Evolutionary conservation across 371 early-diverging fungal genomes (phyloP), one percentile per base, ranked within the genome.

Genomic region (Rhizomucor miehei): DNA sequence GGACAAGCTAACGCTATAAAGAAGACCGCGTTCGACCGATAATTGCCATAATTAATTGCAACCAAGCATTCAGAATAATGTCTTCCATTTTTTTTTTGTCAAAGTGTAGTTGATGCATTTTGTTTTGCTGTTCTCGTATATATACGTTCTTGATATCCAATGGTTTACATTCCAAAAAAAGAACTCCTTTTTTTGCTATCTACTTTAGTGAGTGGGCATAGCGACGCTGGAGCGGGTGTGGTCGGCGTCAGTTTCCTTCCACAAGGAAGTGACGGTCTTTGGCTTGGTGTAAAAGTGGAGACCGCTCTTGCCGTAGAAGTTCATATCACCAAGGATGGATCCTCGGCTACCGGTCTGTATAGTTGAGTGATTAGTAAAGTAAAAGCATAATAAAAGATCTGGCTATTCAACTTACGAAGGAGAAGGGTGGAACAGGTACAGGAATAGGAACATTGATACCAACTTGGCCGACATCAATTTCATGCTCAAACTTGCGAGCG

Each of bases 381-480:
- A 1, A 45, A 39, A 55, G 41, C 20, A 43, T 34, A 5, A 44
- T 51, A 16, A 51, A 44, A 16, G 52, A 9, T 21, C 4, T 19
- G 2, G 45, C 14, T 23, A 29, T 5, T 29, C 29, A 5, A 67
- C 67, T 62, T 67, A 64, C 64, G 79, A 93, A 90, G 47, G 93
- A 89, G 82, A 98, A 98, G 89, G 95, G 94, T 53, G 98, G 98
- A 59, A 98, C 81, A 13, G 98, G 98, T 11, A 98, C 98, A 12
- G 98, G 98, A 49, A 93, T 93, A n/a, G 93, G 92, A 20, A 92
- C 91, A 60, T 93, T 93, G 71, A 93, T 87, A 50, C 92, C 89
- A 12, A 92, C 83, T 77, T 97, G 96, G 19, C 98, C 98, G 23
- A 90, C 94, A 68, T 94, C 94, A 54, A 95, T 86, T 59, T 94